phyloP scores from a whole-genome alignment of 176 grass and related monocot genomes.

The Carex cristatella region DNA sequence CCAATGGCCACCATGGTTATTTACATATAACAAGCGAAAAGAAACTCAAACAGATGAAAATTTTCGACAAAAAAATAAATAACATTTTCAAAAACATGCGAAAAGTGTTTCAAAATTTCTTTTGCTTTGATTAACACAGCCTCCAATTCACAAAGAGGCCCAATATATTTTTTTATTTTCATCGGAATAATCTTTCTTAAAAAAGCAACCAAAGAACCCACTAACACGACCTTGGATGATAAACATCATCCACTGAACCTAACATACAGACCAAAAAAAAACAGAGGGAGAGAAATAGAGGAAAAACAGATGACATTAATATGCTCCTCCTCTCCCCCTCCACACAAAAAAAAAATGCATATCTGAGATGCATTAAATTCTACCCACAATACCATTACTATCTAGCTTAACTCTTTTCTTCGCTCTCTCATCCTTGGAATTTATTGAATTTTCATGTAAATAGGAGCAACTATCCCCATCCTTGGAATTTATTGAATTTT shows the following conservation, averaged over 20 bases:
- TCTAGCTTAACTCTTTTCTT: conserved; percentile 88
- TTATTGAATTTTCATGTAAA: conserved; percentile 54
- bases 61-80: background rate
- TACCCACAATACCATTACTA: conserved; percentile 52
- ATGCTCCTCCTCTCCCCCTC: background rate
- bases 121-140: background rate
- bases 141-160: background rate
- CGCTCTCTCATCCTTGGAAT: conserved; percentile 34
- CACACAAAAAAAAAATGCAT: conserved; percentile 18
- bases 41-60: background rate
- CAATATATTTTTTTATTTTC: background rate
- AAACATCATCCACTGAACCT: background rate
- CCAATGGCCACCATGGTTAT: background rate
- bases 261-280: background rate
- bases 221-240: background rate
- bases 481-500: no score
- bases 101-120: background rate
- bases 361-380: conserved; percentile 28
- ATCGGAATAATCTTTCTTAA: background rate
- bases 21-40: background rate
- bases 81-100: background rate
- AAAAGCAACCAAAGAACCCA: background rate
- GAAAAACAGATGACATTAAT: background rate
- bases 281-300: background rate
- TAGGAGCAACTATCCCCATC: conserved; percentile 70